Conservation (phyloP, 208 protist genomes). For the Trypanosoma scelopori region DNA sequence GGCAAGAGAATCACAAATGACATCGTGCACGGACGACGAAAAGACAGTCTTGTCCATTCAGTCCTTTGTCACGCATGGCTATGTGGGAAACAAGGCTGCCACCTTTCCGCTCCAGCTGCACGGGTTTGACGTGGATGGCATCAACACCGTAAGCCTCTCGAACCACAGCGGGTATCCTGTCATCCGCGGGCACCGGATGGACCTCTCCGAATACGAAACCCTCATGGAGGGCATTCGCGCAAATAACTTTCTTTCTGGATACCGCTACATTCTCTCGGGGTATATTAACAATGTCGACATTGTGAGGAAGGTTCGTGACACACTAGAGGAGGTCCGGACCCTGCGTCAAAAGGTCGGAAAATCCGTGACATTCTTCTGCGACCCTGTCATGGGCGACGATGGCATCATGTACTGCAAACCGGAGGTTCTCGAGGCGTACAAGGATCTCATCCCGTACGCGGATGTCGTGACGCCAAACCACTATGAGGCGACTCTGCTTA, state of each 20-base stretch:
- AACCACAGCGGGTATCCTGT: constrained; percentile 95
- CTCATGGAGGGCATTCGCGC: constrained; percentile 85
- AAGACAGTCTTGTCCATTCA: constrained; percentile 93
- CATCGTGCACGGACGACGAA: constrained; percentile 11
- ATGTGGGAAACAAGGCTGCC: constrained; percentile 96
- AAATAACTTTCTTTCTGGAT: constrained; percentile 81
- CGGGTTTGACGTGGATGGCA: constrained; percentile 93
- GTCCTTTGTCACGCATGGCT: constrained; percentile 95
- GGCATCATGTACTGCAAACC: constrained; percentile 93
- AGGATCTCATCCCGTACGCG: constrained; percentile 65
- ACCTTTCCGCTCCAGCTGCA: constrained; percentile 94
- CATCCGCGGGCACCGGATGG: constrained; percentile 88
- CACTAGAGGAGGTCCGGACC: constrained; percentile 63
- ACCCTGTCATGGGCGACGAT: constrained; percentile 95
- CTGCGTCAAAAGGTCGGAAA: constrained; percentile 40
- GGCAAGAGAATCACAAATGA: constrained; percentile 11
- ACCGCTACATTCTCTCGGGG: constrained; percentile 92
- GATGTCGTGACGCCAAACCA: constrained; percentile 93
- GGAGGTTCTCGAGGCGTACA: constrained; percentile 89
- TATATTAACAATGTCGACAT: constrained; percentile 93
- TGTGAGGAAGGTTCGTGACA: constrained; percentile 55
- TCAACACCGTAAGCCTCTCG: constrained; percentile 95
- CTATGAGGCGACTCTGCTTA: constrained; percentile 91
- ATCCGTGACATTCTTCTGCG: constrained; percentile 83
- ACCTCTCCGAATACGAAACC: constrained; percentile 65